A percentile compares a stretch with the other conserved stretches of the same genome.
phyloP scores from a whole-genome alignment of 345 rosid genomes.

The Cardamine occulta region DNA sequence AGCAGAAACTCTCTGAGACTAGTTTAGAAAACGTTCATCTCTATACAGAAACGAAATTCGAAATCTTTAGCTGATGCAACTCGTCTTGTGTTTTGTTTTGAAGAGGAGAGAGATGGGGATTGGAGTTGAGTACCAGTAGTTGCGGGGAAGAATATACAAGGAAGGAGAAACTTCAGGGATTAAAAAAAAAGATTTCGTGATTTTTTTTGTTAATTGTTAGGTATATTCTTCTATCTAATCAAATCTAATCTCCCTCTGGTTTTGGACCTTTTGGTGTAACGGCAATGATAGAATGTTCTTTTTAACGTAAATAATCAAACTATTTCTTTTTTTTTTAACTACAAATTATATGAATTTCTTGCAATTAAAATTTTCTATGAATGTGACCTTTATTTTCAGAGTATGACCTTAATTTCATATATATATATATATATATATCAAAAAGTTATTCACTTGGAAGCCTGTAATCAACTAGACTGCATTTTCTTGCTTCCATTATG shows the following conservation, averaged over 20 bases:
- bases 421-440: too few relatives aligned
- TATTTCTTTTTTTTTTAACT: too few relatives aligned
- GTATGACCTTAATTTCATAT: too few relatives aligned
- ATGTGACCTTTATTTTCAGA: too few relatives aligned
- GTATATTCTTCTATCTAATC: background rate
- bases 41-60: background rate
- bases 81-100: background rate
- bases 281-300: background rate
- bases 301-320: too few relatives aligned
- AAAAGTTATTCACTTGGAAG: too few relatives aligned
- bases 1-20: background rate
- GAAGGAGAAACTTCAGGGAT: background rate
- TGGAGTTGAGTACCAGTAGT: background rate
- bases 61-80: background rate
- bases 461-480: too few relatives aligned
- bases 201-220: background rate
- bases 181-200: conserved; percentile 1
- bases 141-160: conserved; percentile 12
- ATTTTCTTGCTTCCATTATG: too few relatives aligned
- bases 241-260: background rate
- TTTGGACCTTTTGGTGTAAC: background rate
- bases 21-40: background rate
- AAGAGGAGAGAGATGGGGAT: background rate
- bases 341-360: too few relatives aligned
- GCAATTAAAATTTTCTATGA: background rate